Evolutionary conservation across 2,329 filamentous ascomycete genomes (phyloP), one percentile per base, ranked within the genome.

Genomic region (Camptophora hylomeconis): DNA sequence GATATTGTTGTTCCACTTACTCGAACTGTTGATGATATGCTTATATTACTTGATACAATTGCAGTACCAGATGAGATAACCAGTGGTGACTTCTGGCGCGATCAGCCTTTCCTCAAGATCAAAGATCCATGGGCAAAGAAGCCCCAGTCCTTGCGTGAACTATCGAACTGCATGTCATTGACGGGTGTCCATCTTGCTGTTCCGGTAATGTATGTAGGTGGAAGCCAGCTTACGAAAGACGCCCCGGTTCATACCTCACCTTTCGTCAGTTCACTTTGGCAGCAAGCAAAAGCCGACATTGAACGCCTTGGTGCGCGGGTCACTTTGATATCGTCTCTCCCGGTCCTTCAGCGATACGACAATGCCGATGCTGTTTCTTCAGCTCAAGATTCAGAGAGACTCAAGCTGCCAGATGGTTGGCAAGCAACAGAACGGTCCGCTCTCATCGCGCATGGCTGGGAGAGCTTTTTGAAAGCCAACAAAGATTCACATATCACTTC

Each of bases 391-490:
- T n/a, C n/a, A n/a, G n/a, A n/a, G n/a, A n/a, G n/a, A n/a, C n/a
- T n/a, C n/a, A n/a, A n/a, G n/a, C n/a, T n/a, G n/a, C n/a, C 54
- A 4, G 47, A 52, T 2, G 51, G 56, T 28, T 67, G 63, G 63
- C 55, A 58, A 18, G 46, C 42, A 24, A 52, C 56, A 16, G 63
- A 67, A 37, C 53, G 61, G 32, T 52, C 59, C 16, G 47, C 57
- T 12, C 48, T 67, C 2, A 57, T 66, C 3, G 60, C 64, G 2
- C 57, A 61, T 37, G 54, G 58, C 0, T 69, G 65, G 65, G 56
- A 67, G 32, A 56, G 61, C 24, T 69, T 69, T 29, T 47, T 69
- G n/a, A n/a, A n/a, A n/a, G n/a, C n/a, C n/a, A n/a, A n/a, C n/a
- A n/a, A n/a, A 2, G n/a, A n/a, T n/a, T n/a, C n/a, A n/a, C n/a